Base-by-base conservation (phyloP, 2,329 filamentous ascomycete genomes). In the Pezicula carpinea region DNA sequence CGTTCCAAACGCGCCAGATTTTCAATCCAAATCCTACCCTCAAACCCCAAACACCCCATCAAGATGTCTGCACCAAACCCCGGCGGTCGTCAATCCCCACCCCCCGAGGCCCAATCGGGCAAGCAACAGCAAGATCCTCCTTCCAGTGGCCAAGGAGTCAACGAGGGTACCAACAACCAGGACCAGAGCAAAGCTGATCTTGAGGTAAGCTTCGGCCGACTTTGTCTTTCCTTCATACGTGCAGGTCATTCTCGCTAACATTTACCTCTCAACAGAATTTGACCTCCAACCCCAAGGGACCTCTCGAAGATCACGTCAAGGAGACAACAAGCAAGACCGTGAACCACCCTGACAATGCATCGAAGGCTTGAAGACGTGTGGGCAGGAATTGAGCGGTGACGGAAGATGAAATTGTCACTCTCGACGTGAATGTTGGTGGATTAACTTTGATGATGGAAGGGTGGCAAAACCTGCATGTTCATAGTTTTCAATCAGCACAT, bases 81-180 rank as follows among this genome's bases (percentile, higher is more conserved):
- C 68, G 86, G 87, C 68, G 86, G 87, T 65, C 83, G 83, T 63
- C 79, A 95, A 69, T 95, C 89, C 26, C 90, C 89, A 52, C 71
- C 82, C 44, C 87, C 87, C 22, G 82, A 87, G 70, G 64, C 66
- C 56, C 87, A 89, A 69, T 70, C 74, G 32, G 83, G 79, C 50
- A 68, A 72, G 46, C 88, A 93, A 70, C 68, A 80, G 49, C 70
- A 79, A 53, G 79, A 78, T 6, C 62, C 76, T 11, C 74, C 81
- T 2, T 78, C 66, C n/a, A 69, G 73, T 1, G 79, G 81, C 47
- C 74, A 82, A 57, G 77, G 78, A 40, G 72, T 77, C 58, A 70
- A 82, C 53, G 71, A 80, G 38, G 71, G 63, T n/a, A 64, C 74
- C 10, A 61, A 75, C 53, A 66, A 68, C 40, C 77, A 81, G 66